Conservation (phyloP, 192 early-diverging fungal species). For the Pilaira anomala region DNA sequence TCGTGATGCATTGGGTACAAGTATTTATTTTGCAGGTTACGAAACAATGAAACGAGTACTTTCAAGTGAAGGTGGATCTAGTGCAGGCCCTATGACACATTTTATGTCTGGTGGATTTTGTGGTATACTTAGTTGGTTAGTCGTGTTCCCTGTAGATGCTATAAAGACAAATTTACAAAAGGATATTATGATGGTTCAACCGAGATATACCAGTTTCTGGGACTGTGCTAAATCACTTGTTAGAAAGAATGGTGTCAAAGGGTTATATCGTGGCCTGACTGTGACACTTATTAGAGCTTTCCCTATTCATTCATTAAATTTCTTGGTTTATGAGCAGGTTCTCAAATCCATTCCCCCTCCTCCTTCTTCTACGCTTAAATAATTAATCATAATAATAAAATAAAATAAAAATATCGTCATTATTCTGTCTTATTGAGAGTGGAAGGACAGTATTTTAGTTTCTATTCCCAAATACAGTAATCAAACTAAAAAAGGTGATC, state of each 20-base stretch:
- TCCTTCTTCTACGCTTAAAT: background rate
- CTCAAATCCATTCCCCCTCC: slow-evolving; percentile 12
- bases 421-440: no score
- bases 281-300: slow-evolving; percentile 75
- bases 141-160: slow-evolving; percentile 76
- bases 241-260: slow-evolving; percentile 48
- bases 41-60: slow-evolving; percentile 53
- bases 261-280: slow-evolving; percentile 70
- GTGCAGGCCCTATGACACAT: slow-evolving; percentile 62
- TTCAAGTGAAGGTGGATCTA: background rate
- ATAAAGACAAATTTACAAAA: slow-evolving; percentile 76
- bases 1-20: slow-evolving; percentile 67
- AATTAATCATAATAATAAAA: no score
- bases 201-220: slow-evolving; percentile 38
- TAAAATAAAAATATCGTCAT: no score
- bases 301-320: slow-evolving; percentile 81
- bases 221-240: slow-evolving; percentile 54
- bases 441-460: no score
- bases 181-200: slow-evolving; percentile 56
- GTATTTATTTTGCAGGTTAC: slow-evolving; percentile 71
- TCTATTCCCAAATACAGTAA: no score
- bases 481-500: no score
- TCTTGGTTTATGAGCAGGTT: slow-evolving; percentile 69
- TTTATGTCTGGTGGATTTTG: slow-evolving; percentile 75
- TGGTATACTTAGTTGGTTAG: slow-evolving; percentile 73